Conservation (phyloP, 2,329 filamentous ascomycete species). For the Trichophyton verrucosum region DNA sequence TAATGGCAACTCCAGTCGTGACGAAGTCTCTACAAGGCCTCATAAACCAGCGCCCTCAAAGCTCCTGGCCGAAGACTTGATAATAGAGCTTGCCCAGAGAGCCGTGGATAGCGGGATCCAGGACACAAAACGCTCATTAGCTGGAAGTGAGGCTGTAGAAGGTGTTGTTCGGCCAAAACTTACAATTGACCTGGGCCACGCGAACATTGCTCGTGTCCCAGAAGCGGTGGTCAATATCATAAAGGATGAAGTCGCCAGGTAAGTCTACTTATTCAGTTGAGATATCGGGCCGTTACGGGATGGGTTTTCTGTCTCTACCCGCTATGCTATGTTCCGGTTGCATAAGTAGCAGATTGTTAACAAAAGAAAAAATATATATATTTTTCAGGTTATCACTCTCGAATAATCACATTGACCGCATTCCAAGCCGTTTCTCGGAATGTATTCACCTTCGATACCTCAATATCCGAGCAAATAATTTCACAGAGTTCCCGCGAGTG, state of each 20-base stretch:
- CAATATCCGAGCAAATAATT: slow-evolving; percentile 39
- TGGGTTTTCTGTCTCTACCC: not conserved
- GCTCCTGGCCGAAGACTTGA: slow-evolving; percentile 32
- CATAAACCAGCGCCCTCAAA: slow-evolving; percentile 19
- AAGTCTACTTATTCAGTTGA: slow-evolving; percentile 10
- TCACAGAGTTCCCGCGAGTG: slow-evolving; percentile 50
- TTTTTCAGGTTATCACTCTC: slow-evolving; percentile 36
- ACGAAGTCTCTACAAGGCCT: slow-evolving; percentile 20
- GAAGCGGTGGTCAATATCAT: slow-evolving; percentile 40
- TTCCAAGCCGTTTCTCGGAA: slow-evolving; percentile 37
- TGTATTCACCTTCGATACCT: slow-evolving; percentile 39
- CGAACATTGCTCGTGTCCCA: slow-evolving; percentile 37
- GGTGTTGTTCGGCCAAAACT: slow-evolving; percentile 38
- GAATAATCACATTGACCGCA: slow-evolving; percentile 40
- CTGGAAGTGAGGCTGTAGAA: slow-evolving; percentile 34
- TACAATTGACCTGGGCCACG: slow-evolving; percentile 41
- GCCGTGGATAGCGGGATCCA: slow-evolving; percentile 37
- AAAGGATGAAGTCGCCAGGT: slow-evolving; percentile 43
- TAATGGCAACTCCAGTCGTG: slow-evolving; percentile 19
- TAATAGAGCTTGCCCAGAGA: slow-evolving; percentile 33
- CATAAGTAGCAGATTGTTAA: not conserved
- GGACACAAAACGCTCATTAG: slow-evolving; percentile 36
- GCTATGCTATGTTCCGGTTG: not conserved
- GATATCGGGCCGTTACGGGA: not conserved
- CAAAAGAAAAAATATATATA: not conserved